Evolutionary conservation across 192 early-diverging fungal genomes (phyloP).

Genomic region (Coemansia reversa): DNA sequence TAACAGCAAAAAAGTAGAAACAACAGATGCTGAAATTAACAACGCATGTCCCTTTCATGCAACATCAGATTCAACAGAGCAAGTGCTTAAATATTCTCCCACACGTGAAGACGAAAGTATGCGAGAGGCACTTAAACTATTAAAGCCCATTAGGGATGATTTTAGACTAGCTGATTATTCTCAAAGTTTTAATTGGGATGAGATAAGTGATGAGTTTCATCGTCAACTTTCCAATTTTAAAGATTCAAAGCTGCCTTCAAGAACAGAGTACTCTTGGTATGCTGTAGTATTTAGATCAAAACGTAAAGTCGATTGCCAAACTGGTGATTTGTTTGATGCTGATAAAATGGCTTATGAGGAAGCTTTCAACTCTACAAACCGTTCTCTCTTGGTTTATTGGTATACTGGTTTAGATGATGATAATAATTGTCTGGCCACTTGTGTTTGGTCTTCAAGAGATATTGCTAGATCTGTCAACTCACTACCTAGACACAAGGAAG

Average conservation of each 20-base stretch:
- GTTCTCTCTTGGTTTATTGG: slow-evolving; percentile 45
- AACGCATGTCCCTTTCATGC: slow-evolving; percentile 12
- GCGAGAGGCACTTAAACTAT: slow-evolving; percentile 30
- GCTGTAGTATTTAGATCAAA: slow-evolving; percentile 49
- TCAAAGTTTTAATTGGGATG: slow-evolving; percentile 38
- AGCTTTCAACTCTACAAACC: slow-evolving; percentile 30
- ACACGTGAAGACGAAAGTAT: slow-evolving; percentile 45
- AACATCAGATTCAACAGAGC: neutral
- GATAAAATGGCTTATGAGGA: slow-evolving; percentile 43
- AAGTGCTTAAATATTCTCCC: slow-evolving; percentile 14
- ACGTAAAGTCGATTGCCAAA: slow-evolving; percentile 37
- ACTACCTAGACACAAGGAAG: slow-evolving; percentile 29
- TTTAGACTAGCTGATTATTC: slow-evolving; percentile 39
- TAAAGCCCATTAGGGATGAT: slow-evolving; percentile 16
- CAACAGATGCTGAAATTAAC: neutral
- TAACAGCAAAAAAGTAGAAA: neutral
- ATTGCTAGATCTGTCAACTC: slow-evolving; percentile 43
- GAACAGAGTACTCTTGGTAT: slow-evolving; percentile 23
- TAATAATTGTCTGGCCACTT: slow-evolving; percentile 44
- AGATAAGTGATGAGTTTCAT: slow-evolving; percentile 21
- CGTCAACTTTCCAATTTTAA: neutral
- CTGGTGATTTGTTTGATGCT: slow-evolving; percentile 38
- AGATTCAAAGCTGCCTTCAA: neutral
- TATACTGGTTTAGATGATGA: slow-evolving; percentile 41
- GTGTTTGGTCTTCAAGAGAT: slow-evolving; percentile 40